Evolutionary conservation across 768 basidiomycete species (phyloP).

Genomic region (Holtermanniella nyarrowii): DNA sequence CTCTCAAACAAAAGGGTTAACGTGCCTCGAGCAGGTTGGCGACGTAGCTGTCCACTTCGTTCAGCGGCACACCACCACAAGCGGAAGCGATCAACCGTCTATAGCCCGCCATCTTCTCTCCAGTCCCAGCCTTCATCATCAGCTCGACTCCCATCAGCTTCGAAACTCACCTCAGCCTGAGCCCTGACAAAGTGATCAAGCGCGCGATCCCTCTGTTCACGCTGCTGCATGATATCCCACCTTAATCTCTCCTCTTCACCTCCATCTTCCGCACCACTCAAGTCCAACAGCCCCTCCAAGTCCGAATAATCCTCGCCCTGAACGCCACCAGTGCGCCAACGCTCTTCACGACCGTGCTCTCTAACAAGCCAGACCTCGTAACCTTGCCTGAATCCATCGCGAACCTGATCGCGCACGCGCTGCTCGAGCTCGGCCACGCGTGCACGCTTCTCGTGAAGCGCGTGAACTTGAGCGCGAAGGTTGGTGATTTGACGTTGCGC

Average conservation of each 20-base stretch:
- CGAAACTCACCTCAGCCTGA: conserved; percentile 55
- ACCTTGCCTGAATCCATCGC: conserved; percentile 66
- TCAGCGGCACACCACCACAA: conserved; percentile 71
- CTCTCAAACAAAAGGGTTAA: no score
- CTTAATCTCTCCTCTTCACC: conserved; percentile 47
- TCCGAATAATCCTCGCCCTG: conserved; percentile 21
- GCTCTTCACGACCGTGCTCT: conserved; percentile 66
- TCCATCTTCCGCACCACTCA: conserved; percentile 29
- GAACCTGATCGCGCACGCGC: conserved; percentile 65
- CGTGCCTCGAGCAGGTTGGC: conserved; percentile 65
- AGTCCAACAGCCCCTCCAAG: conserved; percentile 40
- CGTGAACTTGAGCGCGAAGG: conserved; percentile 17
- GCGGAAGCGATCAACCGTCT: conserved; percentile 78
- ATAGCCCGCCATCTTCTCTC: conserved; percentile 80
- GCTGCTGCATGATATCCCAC: conserved; percentile 56
- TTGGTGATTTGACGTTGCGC: conserved; percentile 49
- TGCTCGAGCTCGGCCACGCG: conserved; percentile 50
- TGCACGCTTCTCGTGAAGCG: conserved; percentile 18
- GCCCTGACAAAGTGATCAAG: conserved; percentile 69
- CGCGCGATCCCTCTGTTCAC: conserved; percentile 57
- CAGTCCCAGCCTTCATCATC: conserved; percentile 56
- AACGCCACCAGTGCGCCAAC: conserved; percentile 54
- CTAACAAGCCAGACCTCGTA: conserved; percentile 90
- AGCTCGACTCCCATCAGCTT: background rate
- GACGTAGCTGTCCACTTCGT: conserved; percentile 81